These are phyloP conservation scores for Kodamaea sp. DNA, from an alignment of 1,139 yeast genomes.

Conservation along the genomic window DNA sequence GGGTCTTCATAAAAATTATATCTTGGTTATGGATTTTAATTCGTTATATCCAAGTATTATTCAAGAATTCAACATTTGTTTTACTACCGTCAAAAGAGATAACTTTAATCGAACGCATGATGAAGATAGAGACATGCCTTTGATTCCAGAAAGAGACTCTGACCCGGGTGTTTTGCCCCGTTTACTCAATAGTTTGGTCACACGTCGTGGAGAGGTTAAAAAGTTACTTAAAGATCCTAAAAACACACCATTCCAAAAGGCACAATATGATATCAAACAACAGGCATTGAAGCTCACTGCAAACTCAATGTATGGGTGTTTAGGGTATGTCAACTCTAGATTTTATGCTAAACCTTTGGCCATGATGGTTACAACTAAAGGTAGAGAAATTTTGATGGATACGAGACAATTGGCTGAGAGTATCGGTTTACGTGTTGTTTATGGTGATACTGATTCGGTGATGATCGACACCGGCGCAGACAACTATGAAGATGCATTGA, in stretches of 20 bases:
- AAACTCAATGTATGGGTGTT: constrained; percentile 98
- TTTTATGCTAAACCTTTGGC: constrained; percentile 97
- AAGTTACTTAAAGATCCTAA: constrained; percentile 74
- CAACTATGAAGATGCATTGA: constrained; percentile 66
- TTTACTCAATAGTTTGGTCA: constrained; percentile 76
- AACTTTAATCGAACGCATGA: constrained; percentile 41
- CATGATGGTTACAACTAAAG: constrained; percentile 91
- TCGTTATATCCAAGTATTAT: constrained; percentile 96
- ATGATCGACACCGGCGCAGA: constrained; percentile 92
- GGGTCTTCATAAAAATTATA: constrained; percentile 86
- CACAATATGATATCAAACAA: constrained; percentile 92
- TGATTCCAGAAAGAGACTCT: constrained; percentile 57
- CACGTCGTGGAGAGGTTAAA: constrained; percentile 91
- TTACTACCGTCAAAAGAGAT: constrained; percentile 86
- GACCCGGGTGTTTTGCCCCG: constrained; percentile 83
- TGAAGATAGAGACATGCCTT: constrained; percentile 68
- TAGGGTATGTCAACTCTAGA: constrained; percentile 87
- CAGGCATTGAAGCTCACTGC: constrained; percentile 96
- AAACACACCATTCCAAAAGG: constrained; percentile 56
- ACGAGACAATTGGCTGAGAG: constrained; percentile 91
- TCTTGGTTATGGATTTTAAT: constrained; percentile 96
- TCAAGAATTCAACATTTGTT: constrained; percentile 95
- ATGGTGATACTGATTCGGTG: constrained; percentile 99
- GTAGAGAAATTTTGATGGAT: constrained; percentile 91
- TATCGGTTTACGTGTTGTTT: constrained; percentile 77